Percentiles rank a stretch among this genome's conserved stretches.
phyloP scores from a whole-genome alignment of 305 asterid genomes.

The Solanum hybrid region DNA sequence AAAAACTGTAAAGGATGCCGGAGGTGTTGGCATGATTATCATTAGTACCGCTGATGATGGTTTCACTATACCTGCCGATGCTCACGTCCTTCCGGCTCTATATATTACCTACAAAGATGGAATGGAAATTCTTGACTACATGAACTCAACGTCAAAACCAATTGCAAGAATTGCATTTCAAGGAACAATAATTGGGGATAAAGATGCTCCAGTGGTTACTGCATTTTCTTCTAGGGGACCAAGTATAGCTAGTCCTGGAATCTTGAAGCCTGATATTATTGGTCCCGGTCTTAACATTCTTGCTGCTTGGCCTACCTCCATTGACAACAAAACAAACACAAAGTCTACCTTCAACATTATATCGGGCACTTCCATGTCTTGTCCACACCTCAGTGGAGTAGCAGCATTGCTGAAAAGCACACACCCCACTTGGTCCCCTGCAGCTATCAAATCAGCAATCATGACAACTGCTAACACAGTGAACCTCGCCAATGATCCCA shows the following conservation, averaged over 20 bases:
- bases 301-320: slow-evolving; percentile 57
- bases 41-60: background rate
- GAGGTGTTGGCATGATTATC: slow-evolving; percentile 10
- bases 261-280: slow-evolving; percentile 69
- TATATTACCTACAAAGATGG: slow-evolving; percentile 6
- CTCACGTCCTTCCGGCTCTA: slow-evolving; percentile 14
- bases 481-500: background rate
- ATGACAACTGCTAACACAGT: background rate
- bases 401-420: background rate
- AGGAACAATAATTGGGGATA: slow-evolving; percentile 36
- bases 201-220: slow-evolving; percentile 75
- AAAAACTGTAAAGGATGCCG: background rate
- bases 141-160: background rate
- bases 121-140: slow-evolving; percentile 2
- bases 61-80: background rate
- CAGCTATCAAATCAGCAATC: background rate
- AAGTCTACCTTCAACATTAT: background rate
- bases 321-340: slow-evolving; percentile 27
- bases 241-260: slow-evolving; percentile 46
- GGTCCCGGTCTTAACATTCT: slow-evolving; percentile 69
- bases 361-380: background rate
- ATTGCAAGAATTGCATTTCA: background rate
- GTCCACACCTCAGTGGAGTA: background rate
- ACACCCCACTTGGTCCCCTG: background rate
- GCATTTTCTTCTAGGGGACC: slow-evolving; percentile 83